phyloP scores from a whole-genome alignment of 192 early-diverging fungal species.

The Rhizoclosmatium globosum region DNA sequence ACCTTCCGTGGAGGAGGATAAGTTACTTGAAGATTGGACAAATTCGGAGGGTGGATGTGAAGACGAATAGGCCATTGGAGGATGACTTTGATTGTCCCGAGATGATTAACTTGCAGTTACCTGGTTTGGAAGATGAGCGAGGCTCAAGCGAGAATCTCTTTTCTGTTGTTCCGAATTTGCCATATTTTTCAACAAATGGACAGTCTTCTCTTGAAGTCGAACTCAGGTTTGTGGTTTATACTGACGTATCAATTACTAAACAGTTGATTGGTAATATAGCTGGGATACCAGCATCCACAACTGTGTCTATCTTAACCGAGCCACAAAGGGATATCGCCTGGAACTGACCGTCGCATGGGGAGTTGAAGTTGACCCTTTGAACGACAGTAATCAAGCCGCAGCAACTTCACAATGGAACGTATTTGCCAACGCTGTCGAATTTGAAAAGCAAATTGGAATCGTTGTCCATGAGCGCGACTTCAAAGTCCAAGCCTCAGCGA shows the following conservation, averaged over 20 bases:
- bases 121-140: constrained; percentile 19
- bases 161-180: not conserved
- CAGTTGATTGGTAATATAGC: too few relatives aligned
- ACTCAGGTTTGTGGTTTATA: not conserved
- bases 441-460: constrained; percentile 34
- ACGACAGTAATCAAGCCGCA: not conserved
- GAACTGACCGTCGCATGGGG: constrained; percentile 40
- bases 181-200: constrained; percentile 38
- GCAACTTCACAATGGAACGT: constrained; percentile 29
- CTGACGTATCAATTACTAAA: too few relatives aligned
- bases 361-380: constrained; percentile 40
- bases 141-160: not conserved
- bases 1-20: constrained; percentile 42
- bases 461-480: constrained; percentile 40
- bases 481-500: constrained; percentile 33
- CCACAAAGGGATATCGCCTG: constrained; percentile 30
- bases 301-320: constrained; percentile 35
- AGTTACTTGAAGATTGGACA: constrained; percentile 37
- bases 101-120: constrained; percentile 37
- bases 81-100: constrained; percentile 19
- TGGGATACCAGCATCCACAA: constrained; percentile 48
- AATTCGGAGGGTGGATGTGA: constrained; percentile 27
- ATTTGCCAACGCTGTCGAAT: constrained; percentile 31
- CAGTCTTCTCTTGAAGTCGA: constrained; percentile 39
- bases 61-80: constrained; percentile 32